Conservation (phyloP, 2,329 filamentous ascomycete genomes). For the Lasiodiplodia gonubiensis region DNA sequence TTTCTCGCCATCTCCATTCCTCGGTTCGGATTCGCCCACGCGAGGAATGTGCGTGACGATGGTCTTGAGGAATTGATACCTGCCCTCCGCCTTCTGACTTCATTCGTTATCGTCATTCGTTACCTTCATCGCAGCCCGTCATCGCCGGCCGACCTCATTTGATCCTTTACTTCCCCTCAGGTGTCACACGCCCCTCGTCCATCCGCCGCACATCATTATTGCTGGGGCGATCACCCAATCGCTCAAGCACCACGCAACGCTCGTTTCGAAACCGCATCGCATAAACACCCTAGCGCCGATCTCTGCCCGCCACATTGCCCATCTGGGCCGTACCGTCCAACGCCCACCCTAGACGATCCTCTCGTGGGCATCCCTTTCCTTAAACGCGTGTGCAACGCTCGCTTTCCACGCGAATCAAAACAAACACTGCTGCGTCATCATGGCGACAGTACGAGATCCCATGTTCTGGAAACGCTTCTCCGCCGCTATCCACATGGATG, state of each 20-base stretch:
- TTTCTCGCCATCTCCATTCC: background rate
- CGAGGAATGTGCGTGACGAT: conserved; percentile 13
- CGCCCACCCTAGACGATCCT: background rate
- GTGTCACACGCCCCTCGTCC: background rate
- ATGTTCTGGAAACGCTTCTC: conserved; percentile 67
- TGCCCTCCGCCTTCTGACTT: conserved; percentile 6
- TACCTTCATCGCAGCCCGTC: background rate
- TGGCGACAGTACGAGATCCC: conserved; percentile 62
- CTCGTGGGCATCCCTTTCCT: background rate
- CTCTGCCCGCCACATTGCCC: conserved; percentile 3
- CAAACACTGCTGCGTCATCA: conserved; percentile 32
- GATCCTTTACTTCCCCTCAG: background rate
- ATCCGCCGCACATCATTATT: background rate
- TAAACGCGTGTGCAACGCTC: background rate
- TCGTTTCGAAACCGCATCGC: conserved; percentile 22
- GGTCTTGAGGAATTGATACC: background rate
- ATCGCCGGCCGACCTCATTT: background rate
- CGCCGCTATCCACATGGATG: conserved; percentile 62
- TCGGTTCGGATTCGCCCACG: conserved; percentile 4
- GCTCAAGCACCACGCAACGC: background rate
- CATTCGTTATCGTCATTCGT: background rate
- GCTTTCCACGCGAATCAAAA: background rate
- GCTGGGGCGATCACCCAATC: background rate
- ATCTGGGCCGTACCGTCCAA: background rate
- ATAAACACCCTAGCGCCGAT: conserved; percentile 19